Conservation (phyloP, 306 rosid genomes). For the Prosopis cineraria region DNA sequence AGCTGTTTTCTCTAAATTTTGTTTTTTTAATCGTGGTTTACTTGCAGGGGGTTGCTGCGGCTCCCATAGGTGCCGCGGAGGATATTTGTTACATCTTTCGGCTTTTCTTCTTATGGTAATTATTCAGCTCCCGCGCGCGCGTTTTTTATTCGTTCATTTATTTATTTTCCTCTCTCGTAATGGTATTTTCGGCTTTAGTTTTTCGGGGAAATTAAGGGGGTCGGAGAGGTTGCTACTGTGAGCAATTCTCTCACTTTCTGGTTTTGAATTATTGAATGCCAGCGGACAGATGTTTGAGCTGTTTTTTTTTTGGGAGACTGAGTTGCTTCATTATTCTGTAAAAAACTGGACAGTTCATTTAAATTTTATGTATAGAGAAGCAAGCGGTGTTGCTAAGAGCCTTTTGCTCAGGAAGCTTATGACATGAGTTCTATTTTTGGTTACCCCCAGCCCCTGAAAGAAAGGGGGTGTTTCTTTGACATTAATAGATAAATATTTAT, state of each 20-base stretch:
- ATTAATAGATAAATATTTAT: neutral
- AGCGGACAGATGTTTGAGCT: neutral
- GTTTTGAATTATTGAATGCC: constrained; percentile 14
- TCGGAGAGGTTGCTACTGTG: neutral
- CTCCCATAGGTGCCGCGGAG: neutral
- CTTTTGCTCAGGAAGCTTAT: neutral
- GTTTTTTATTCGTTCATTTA: neutral
- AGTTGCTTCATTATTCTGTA: constrained; percentile 30
- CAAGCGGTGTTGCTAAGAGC: neutral
- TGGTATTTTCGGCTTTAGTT: neutral
- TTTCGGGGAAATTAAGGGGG: neutral
- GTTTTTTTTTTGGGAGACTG: neutral
- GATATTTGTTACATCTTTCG: neutral
- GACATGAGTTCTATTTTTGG: neutral
- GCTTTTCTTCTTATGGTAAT: neutral
- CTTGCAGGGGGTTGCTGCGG: neutral
- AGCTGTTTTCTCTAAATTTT: neutral
- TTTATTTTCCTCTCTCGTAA: neutral
- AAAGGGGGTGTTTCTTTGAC: no score
- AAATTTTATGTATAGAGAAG: neutral
- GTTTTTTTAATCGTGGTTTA: neutral
- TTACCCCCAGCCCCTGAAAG: neutral
- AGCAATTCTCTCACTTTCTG: neutral
- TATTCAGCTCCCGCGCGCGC: neutral
- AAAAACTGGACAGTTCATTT: neutral